Conservation (phyloP, 129 eudicot genomes). For the Scalesia atractyloides region DNA sequence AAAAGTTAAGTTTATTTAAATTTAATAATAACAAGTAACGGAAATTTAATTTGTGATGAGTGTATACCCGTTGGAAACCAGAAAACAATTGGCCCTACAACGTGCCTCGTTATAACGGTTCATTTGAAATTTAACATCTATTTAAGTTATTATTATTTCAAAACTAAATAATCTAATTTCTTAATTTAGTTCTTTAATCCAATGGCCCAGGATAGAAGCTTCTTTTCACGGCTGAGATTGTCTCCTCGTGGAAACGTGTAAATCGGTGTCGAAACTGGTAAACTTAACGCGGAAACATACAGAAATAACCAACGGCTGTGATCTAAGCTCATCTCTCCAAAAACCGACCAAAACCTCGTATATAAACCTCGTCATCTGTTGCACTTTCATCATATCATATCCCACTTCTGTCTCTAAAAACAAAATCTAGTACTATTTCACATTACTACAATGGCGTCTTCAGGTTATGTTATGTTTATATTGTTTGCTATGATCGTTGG, state of each 20-base stretch:
- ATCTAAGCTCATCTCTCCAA: background rate
- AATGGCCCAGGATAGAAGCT: background rate
- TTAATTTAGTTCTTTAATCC: background rate
- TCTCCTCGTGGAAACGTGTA: background rate
- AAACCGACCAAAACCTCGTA: background rate
- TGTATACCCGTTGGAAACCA: too few relatives aligned
- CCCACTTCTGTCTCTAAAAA: background rate
- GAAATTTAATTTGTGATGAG: too few relatives aligned
- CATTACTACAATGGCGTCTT: background rate
- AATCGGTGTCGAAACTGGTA: background rate
- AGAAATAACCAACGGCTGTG: background rate
- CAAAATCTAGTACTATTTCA: background rate
- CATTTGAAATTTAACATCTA: too few relatives aligned
- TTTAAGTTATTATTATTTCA: background rate
- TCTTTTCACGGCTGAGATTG: background rate
- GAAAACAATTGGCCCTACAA: too few relatives aligned
- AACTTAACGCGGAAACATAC: background rate
- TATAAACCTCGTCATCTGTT: background rate
- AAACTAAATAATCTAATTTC: background rate
- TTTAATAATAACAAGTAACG: too few relatives aligned
- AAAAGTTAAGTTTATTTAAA: too few relatives aligned
- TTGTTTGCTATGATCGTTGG: background rate
- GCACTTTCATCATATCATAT: background rate
- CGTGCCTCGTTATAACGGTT: too few relatives aligned
- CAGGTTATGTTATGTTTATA: background rate